Base-by-base conservation (phyloP, 2,329 filamentous ascomycete species). In the Lachnellula occidentalis region DNA sequence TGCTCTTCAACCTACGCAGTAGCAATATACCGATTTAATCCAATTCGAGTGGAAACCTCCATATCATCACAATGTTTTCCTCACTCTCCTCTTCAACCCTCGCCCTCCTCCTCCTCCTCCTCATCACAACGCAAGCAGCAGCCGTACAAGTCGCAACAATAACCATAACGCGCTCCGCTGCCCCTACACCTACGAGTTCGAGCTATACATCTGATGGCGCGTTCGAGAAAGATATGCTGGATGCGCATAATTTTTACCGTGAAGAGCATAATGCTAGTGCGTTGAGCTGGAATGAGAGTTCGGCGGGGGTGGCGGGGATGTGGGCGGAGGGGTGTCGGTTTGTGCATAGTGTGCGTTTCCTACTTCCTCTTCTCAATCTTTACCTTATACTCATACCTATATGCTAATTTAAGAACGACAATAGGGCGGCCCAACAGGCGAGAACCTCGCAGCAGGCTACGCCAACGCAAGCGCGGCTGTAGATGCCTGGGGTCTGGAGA, bases 401-500 rank as follows among this genome's bases (percentile, higher is more conserved):
- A 41, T 45, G 14, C 15, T 24, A 49, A 42, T n/a, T 7, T 17
- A 50, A 34, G 17, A 41, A 11, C 22, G 8, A 14, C 19, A 5
- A 49, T 27, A 77, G 74, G 77, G 77, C 52, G 83, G 84, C 0
- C 81, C 84, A 0, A 84, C 83, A 58, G 88, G 88, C 64, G 88
- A 92, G 72, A 92, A 91, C 70, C 77, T 92, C 3, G 86, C 86
- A 7, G 75, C 82, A 4, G 87, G 86, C 4, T 90, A 83, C 66
- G 58, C 73, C 0, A 83, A 86, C 64, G 79, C 78, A 1, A 78
- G 78, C 0, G 73, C 76, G 3, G 76, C 79, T 48, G 74, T 91
- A n/a, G 78, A 81, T 45, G 79, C 77, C 1, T 91, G 87, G 87
- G 87, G 81, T 17, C 66, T 77, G 59, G 84, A 88, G 70, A 68